Evolutionary conservation across 345 rosid genomes (phyloP), one percentile per base, ranked within the genome.

Genomic region (Carallia brachiata): DNA sequence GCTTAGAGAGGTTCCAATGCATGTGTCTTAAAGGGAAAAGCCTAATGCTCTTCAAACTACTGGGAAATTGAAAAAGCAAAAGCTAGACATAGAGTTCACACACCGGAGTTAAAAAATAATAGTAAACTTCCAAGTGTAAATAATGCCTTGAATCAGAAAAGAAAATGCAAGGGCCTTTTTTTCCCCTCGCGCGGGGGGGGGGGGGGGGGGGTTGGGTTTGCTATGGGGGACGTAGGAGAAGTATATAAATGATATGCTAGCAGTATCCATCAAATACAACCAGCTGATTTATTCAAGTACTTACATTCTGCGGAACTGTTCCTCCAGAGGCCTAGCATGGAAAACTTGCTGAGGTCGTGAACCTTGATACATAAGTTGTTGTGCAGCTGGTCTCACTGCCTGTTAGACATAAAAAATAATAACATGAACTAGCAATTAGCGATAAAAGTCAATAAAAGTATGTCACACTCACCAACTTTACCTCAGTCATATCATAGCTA

Each of bases 231-330:
- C 13, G 3, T 30, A 56, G 32, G 15, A 27, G 9, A 56, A 3
- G 32, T 9, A 27, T 56, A 6, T 23, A 16, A 56, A 27, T 16
- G 18, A 36, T n/a, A 64, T 15, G 66, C 73, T 37, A 44, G 36
- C 52, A 52, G 50, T 44, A 44, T 44, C 13, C 12, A 19, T 19
- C 52, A 27, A 56, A 56, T 56, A 10, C 28, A 1, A 32, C 34
- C 34, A 32, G 34, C 34, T 32, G 34, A 32, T 1, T 32, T 32
- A 32, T 32, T 32, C 34, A 32, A 32, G 2, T 31, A 77, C 89
- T 78, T 83, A 95, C 99, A 86, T 80, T 72, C 75, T 87, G 44
- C 72, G 79, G 63, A 91, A 85, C 50, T 77, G 90, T 66, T 87
- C 88, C 48, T 84, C 86, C 68, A 81, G 70, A 54, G 91, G 87